A percentile compares a stretch with the other conserved stretches of the same genome.
Conservation (phyloP, 2,329 filamentous ascomycete genomes). For the Ophiocordyceps sinensis region DNA sequence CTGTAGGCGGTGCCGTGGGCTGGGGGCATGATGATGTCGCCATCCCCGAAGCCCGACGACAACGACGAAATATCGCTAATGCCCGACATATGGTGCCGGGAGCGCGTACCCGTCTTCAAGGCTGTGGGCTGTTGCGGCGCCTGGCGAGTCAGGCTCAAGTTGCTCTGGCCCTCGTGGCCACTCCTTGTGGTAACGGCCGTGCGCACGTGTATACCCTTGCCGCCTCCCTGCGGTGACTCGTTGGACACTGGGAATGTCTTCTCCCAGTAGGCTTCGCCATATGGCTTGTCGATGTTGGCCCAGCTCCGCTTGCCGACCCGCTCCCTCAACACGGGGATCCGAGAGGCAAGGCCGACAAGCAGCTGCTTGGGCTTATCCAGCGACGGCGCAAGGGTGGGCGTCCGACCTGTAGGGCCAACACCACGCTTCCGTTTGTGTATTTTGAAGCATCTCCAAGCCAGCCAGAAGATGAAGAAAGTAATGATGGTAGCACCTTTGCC, state of each 20-base stretch:
- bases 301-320: slow-evolving; percentile 17
- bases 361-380: slow-evolving; percentile 2
- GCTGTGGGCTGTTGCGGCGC: slow-evolving; percentile 3
- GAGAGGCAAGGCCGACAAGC: slow-evolving; percentile 7
- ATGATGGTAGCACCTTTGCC: slow-evolving; percentile 25
- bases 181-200: slow-evolving; percentile 4
- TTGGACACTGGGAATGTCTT: slow-evolving; percentile 1
- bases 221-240: not conserved
- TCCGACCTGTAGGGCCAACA: slow-evolving; percentile 21
- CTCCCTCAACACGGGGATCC: slow-evolving; percentile 21
- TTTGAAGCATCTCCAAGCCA: slow-evolving; percentile 22
- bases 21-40: slow-evolving; percentile 36
- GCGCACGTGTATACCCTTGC: slow-evolving; percentile 3
- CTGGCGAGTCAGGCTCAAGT: not conserved
- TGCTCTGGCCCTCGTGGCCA: not conserved
- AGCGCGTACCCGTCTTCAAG: slow-evolving; percentile 3
- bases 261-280: slow-evolving; percentile 6
- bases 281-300: slow-evolving; percentile 18
- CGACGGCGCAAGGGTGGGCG: slow-evolving; percentile 3
- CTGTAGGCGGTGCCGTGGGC: slow-evolving; percentile 2
- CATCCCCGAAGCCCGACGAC: slow-evolving; percentile 51
- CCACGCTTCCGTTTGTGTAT: not conserved
- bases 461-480: slow-evolving; percentile 28
- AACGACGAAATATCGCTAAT: slow-evolving; percentile 42
- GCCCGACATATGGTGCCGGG: slow-evolving; percentile 13